Percentiles rank a stretch among this genome's conserved stretches.
Evolutionary conservation across 2,329 filamentous ascomycete genomes (phyloP).

Genomic region (Colletotrichum sp.): DNA sequence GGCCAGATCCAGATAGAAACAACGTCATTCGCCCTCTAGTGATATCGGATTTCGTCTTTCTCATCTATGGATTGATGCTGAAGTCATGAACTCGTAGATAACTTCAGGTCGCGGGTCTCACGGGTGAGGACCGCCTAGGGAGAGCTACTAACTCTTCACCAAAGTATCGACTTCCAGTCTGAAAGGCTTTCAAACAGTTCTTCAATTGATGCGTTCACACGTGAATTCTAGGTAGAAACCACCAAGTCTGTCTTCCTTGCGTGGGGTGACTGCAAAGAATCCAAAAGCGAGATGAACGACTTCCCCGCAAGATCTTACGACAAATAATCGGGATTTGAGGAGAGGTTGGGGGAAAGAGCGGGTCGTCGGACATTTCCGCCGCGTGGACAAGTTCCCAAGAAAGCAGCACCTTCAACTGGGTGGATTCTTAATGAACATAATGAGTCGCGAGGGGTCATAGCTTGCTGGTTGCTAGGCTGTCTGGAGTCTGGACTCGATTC

Average conservation of each 20-base stretch:
- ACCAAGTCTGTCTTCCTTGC: not conserved
- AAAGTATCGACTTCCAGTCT: not conserved
- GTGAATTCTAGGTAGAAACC: fast-evolving
- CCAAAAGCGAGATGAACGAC: not conserved
- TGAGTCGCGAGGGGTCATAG: not conserved
- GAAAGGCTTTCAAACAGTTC: fast-evolving
- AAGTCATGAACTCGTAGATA: not conserved
- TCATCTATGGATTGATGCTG: not conserved
- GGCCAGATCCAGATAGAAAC: not conserved
- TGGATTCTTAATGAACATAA: not conserved
- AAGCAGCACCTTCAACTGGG: not conserved
- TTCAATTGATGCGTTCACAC: not conserved
- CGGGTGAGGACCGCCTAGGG: fast-evolving
- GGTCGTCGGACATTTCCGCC: not conserved
- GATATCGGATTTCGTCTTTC: not conserved
- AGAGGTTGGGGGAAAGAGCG: not conserved
- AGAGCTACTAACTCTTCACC: fast-evolving
- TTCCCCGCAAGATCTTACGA: not conserved
- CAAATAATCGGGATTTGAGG: not conserved
- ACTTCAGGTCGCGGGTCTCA: fast-evolving
- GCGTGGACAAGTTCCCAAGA: not conserved
- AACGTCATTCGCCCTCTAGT: not conserved
- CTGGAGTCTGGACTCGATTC: not conserved
- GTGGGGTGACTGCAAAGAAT: not conserved
- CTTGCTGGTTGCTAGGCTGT: not conserved